Evolutionary conservation across 306 rosid genomes (phyloP).

Genomic region (Nissolia schottii): DNA sequence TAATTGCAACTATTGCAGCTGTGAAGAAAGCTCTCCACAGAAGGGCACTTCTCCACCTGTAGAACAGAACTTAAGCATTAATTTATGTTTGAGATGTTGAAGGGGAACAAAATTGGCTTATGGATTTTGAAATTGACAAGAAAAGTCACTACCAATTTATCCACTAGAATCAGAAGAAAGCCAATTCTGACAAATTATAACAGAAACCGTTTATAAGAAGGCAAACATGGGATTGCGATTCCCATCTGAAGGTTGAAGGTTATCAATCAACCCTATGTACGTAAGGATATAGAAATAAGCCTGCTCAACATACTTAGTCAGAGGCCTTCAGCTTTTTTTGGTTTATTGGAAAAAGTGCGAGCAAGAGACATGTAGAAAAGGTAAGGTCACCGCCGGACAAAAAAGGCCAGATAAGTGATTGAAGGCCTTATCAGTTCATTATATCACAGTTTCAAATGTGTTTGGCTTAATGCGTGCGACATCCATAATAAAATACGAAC

Average conservation of each 20-base stretch:
- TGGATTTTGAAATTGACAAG: constrained; percentile 6
- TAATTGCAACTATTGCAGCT: constrained; percentile 78
- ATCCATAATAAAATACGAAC: background rate
- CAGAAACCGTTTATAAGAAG: background rate
- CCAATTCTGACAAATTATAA: background rate
- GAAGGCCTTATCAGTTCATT: background rate
- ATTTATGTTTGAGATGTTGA: background rate
- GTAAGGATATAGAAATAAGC: background rate
- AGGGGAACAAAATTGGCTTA: background rate
- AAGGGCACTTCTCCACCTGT: constrained; percentile 97
- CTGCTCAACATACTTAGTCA: background rate
- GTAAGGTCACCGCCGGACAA: background rate
- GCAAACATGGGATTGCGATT: constrained; percentile 3
- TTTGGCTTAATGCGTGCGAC: background rate
- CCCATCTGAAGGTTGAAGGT: background rate
- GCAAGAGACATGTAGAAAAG: background rate
- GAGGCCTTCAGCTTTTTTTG: background rate
- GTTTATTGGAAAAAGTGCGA: background rate
- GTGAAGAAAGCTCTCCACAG: constrained; percentile 97
- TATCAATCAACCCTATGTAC: constrained; percentile 9
- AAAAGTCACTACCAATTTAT: background rate
- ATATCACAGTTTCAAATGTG: background rate
- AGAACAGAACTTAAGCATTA: constrained; percentile 21
- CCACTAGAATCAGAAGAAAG: background rate
- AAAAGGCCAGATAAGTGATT: background rate